These are phyloP conservation scores for Cladophialophora chaetospira DNA, from an alignment of 2,329 filamentous ascomycete species.

Conservation along the genomic window DNA sequence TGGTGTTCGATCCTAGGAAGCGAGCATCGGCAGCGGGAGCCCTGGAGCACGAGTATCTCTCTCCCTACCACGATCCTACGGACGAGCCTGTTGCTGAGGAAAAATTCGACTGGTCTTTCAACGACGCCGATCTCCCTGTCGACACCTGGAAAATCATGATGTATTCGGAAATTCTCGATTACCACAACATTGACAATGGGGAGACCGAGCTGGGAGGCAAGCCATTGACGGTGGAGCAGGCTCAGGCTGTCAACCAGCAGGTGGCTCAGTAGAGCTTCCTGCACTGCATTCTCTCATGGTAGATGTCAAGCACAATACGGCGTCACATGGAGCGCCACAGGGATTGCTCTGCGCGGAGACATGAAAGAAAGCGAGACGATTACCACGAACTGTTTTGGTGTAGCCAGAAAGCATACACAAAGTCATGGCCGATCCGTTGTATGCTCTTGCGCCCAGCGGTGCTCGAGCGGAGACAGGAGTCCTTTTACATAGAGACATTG, in stretches of 20 bases:
- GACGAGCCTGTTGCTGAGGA: conserved; percentile 95
- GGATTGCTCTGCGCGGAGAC: neutral
- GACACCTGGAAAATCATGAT: conserved; percentile 99
- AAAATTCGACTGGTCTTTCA: conserved; percentile 99
- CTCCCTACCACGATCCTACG: conserved; percentile 94
- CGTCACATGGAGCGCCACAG: neutral
- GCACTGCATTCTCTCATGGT: neutral
- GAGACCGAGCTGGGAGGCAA: conserved; percentile 32
- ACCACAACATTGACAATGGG: conserved; percentile 80
- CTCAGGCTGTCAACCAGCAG: conserved; percentile 32
- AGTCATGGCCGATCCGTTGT: neutral
- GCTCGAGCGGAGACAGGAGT: neutral
- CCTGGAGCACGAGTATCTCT: conserved; percentile 87
- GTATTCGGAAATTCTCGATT: conserved; percentile 99
- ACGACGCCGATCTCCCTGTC: conserved; percentile 93
- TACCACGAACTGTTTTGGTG: conserved; percentile 13
- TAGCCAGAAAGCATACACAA: conserved; percentile 1
- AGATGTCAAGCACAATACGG: neutral
- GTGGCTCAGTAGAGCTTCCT: conserved; percentile 25
- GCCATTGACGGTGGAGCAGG: conserved; percentile 31
- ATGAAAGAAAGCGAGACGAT: neutral
- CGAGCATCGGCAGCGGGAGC: conserved; percentile 84
- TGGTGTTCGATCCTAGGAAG: conserved; percentile 98
- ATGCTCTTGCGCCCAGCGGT: conserved; percentile 1
- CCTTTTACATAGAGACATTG: neutral